Evolutionary conservation across 306 rosid species (phyloP).

Genomic region (Dryas alaskensis): DNA sequence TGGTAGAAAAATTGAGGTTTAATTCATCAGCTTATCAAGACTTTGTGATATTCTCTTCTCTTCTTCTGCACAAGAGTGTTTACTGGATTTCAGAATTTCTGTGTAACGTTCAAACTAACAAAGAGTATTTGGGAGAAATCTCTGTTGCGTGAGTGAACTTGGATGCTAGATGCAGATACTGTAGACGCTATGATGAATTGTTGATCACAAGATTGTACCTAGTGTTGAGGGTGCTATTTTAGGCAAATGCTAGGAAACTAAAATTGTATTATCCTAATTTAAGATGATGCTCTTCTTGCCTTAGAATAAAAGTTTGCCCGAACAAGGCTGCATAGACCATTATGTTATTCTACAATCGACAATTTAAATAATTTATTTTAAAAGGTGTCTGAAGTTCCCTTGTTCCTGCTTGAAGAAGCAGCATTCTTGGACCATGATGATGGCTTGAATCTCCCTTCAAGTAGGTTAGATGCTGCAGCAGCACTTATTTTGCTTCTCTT

Average conservation of each 20-base stretch:
- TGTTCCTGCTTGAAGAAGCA: conserved; percentile 30
- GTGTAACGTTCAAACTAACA: conserved; percentile 6
- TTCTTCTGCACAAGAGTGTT: background rate
- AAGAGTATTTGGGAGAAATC: conserved; percentile 3
- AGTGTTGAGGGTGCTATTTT: background rate
- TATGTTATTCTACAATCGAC: too few relatives aligned
- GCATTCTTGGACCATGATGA: conserved; percentile 63
- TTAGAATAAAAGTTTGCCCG: too few relatives aligned
- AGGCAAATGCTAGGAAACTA: background rate
- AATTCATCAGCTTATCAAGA: conserved; percentile 18
- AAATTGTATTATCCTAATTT: background rate
- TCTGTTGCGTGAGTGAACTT: background rate
- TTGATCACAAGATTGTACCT: conserved; percentile 1
- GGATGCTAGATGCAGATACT: background rate
- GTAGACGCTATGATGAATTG: background rate
- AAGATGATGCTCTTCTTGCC: background rate
- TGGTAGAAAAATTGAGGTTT: background rate
- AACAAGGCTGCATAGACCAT: too few relatives aligned
- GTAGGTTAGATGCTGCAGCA: conserved; percentile 51
- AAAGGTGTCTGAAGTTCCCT: conserved; percentile 26
- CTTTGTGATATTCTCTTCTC: background rate
- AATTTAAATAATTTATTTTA: too few relatives aligned
- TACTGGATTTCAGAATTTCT: background rate
- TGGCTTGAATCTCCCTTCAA: conserved; percentile 55
- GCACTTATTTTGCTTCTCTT: conserved; percentile 82